phyloP scores from a whole-genome alignment of 495 filamentous ascomycete genomes.

The Tuber borchii region DNA sequence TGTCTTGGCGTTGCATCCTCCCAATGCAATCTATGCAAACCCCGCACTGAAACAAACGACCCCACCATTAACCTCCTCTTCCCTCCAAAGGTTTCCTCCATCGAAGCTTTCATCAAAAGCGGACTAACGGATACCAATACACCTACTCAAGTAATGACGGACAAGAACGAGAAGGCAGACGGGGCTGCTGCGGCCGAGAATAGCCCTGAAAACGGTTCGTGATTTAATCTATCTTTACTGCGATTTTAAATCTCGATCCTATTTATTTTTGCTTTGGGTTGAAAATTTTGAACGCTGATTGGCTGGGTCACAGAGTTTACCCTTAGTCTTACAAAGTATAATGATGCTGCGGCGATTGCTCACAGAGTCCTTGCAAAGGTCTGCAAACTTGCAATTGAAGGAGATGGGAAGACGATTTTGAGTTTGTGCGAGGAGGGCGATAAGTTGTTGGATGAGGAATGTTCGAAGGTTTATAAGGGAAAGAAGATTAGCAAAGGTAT shows the following conservation, averaged over 20 bases:
- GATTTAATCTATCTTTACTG: neutral
- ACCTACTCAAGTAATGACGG: neutral
- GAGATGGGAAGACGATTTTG: conserved; percentile 72
- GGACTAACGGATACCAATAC: neutral
- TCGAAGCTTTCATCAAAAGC: neutral
- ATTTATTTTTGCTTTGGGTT: conserved; percentile 4
- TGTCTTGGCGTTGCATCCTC: too few relatives aligned
- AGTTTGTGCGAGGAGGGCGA: conserved; percentile 92
- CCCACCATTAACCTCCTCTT: conserved; percentile 1
- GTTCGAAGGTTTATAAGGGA: conserved; percentile 92
- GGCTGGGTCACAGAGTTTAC: conserved; percentile 59
- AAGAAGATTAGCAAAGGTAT: conserved; percentile 79
- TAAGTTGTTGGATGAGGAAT: conserved; percentile 86
- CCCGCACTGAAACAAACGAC: conserved; percentile 3
- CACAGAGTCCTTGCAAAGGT: conserved; percentile 90
- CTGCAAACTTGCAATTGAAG: conserved; percentile 65
- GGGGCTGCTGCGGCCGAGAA: neutral
- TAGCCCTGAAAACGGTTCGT: neutral
- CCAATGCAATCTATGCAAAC: neutral
- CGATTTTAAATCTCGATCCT: neutral
- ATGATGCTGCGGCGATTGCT: conserved; percentile 87
- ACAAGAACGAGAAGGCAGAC: neutral
- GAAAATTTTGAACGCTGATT: conserved; percentile 19
- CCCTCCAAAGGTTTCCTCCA: neutral
- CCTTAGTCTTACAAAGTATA: conserved; percentile 95